Evolutionary conservation across 202 grass and related monocot genomes (phyloP), one percentile per base, ranked within the genome.

Genomic region (Setaria italica): DNA sequence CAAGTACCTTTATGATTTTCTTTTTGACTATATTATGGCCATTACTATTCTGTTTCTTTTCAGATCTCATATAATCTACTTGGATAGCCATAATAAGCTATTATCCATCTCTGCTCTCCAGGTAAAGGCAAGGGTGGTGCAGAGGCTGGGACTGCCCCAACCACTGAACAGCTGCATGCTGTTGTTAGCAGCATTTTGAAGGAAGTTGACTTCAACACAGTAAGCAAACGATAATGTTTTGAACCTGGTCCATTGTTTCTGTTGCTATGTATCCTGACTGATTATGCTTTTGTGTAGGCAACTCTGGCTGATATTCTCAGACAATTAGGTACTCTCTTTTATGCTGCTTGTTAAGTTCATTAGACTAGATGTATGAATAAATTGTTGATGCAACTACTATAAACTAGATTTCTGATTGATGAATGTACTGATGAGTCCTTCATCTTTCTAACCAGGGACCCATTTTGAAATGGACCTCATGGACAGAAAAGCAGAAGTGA

Each of bases 161-260:
- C 91, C 34, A 86, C 72, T 33, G 84, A 93, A 82, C 82, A 99
- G 59, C 85, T 99, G 69, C 92, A 91, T 89, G 89, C 82, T 84
- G 94, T 99, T 78, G 82, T 99, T 79, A 93, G 80, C 66, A 75
- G 91, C n/a, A 92, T 97, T 89, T 89, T 99, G 76, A 94, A 94
- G 90, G 90, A 97, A 99, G 97, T 99, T 67, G 97, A 99, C 71
- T 99, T 99, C 85, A 97, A 99, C 78, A 99, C 97, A 32, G 97
- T 99, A 87, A 75, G 85, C 62, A 66, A 67, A 60, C 58, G 2
- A 21, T 79, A 80, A 5, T 63, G 51, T 66, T 83, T 47, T 67
- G 53, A 39, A 35, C 47, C 42, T 56, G 15, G 11, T 74, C 3
- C 42, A 67, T 30, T 7, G 7, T 66, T 37, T 48, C 59, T 3